Evolutionary conservation across 2,329 filamentous ascomycete genomes (phyloP), one percentile per base, ranked within the genome.

Genomic region (Chrysoporthe deuterocubensis): DNA sequence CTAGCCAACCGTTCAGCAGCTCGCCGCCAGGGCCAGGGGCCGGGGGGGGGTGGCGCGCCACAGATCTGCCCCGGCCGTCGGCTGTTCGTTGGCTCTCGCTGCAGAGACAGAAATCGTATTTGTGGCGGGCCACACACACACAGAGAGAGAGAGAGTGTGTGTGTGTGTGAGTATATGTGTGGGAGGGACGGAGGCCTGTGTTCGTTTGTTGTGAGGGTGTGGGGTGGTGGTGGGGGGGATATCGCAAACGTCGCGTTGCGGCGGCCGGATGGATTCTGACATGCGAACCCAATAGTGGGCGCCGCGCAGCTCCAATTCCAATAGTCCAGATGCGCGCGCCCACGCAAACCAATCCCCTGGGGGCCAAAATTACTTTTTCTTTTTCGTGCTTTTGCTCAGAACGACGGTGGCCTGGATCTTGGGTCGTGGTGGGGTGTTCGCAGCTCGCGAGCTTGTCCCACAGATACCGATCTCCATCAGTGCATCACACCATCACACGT

Each of bases 301-400:
- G 54, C 3, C 16, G 54, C 34, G 54, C 54, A 40, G 54, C 54
- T 40, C n/a, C 54, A 57, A 57, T 57, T 40, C n/a, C 54, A 57
- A 57, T 57, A 57, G 54, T 57, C 32, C 34, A 16, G 44, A n/a
- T 46, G 13, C 44, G 11, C 44, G 11, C 13, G 14, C 18, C 13
- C 44, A 46, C 13, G 44, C 11, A 16, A 14, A n/a, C 4, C 7
- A 46, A 46, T 46, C 14, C 18, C 44, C 44, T 16, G 44, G 44
- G 44, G 18, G 4, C 44, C 11, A 46, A 5, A 46, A 26, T 26
- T 26, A 26, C 26, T 26, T 26, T 26, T 26, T 26, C 26, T 46
- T 4, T n/a, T 46, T 6, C 37, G 5, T 40, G 37, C 37, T 6
- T 9, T 40, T 40, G 9, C 9, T 9, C 37, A 40, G 37, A 40